phyloP scores from a whole-genome alignment of 2,329 filamentous ascomycete species.

The Lecanoromycetidae sp. region DNA sequence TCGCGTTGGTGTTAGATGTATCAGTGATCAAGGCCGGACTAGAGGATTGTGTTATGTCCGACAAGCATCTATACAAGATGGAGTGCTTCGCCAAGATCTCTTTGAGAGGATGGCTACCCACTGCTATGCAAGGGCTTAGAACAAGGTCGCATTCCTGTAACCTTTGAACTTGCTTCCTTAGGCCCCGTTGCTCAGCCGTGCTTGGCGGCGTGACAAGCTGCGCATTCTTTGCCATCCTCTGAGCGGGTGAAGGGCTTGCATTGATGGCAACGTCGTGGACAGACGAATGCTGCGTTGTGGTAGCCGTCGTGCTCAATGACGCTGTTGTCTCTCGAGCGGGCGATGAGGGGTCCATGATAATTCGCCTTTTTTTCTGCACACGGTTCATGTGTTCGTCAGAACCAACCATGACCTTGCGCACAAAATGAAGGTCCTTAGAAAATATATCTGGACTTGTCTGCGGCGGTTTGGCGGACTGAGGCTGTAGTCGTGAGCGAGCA shows the following conservation, averaged over 20 bases:
- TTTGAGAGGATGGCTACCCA: neutral
- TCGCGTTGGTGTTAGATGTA: neutral
- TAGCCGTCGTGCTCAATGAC: conserved; percentile 3
- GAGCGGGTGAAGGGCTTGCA: neutral
- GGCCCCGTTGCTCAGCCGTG: conserved; percentile 1
- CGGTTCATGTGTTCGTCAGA: neutral
- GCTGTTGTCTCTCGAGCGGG: conserved; percentile 9
- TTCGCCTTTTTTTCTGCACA: neutral
- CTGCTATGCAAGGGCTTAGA: conserved; percentile 1
- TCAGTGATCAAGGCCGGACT: too few relatives aligned
- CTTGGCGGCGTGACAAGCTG: conserved; percentile 3
- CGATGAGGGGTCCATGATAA: conserved; percentile 4
- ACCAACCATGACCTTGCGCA: conserved; percentile 7
- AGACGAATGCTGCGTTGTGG: neutral
- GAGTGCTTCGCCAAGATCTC: neutral
- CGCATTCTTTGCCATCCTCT: too few relatives aligned
- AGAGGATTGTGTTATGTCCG: neutral
- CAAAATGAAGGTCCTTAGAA: neutral
- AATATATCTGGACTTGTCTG: neutral
- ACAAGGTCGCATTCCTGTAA: neutral
- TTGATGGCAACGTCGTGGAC: neutral
- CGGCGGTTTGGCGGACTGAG: neutral
- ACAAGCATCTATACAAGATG: neutral
- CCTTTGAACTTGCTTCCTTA: neutral
- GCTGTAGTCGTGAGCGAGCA: neutral